A percentile compares a stretch with the other conserved stretches of the same genome.
These are phyloP conservation scores for Selaginella tamariscina DNA, from an alignment of 75 land plant genomes.

Conservation along the genomic window DNA sequence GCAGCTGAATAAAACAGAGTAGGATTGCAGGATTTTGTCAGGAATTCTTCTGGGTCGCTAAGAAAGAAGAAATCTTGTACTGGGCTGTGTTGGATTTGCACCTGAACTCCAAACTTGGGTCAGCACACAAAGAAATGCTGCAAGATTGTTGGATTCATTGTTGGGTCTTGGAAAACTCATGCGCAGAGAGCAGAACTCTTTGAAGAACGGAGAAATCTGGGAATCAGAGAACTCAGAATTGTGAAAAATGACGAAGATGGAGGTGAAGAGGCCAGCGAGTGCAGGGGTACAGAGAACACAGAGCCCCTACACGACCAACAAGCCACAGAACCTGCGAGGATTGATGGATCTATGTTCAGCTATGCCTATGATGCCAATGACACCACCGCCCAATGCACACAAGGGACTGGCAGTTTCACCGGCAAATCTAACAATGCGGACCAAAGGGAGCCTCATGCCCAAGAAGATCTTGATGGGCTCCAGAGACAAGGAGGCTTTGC, in stretches of 20 bases:
- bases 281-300: background rate
- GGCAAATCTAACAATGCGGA: background rate
- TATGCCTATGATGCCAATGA: background rate
- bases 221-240: too few species aligned
- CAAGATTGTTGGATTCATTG: too few species aligned
- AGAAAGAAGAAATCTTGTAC: too few species aligned
- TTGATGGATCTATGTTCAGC: background rate
- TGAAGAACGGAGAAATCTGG: too few species aligned
- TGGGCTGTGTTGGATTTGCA: too few species aligned
- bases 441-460: constrained; percentile 1
- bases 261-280: background rate
- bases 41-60: too few species aligned
- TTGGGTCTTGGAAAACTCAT: too few species aligned
- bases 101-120: too few species aligned
- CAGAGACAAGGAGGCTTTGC: constrained; percentile 5
- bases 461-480: constrained; percentile 6
- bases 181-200: too few species aligned
- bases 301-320: background rate
- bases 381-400: background rate
- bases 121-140: too few species aligned
- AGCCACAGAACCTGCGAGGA: background rate
- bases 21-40: too few species aligned
- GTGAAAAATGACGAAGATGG: constrained; percentile 3
- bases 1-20: too few species aligned
- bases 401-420: background rate